Evolutionary conservation across 371 early-diverging fungal species (phyloP), one percentile per base, ranked within the genome.

Genomic region (Mucor piriformis): DNA sequence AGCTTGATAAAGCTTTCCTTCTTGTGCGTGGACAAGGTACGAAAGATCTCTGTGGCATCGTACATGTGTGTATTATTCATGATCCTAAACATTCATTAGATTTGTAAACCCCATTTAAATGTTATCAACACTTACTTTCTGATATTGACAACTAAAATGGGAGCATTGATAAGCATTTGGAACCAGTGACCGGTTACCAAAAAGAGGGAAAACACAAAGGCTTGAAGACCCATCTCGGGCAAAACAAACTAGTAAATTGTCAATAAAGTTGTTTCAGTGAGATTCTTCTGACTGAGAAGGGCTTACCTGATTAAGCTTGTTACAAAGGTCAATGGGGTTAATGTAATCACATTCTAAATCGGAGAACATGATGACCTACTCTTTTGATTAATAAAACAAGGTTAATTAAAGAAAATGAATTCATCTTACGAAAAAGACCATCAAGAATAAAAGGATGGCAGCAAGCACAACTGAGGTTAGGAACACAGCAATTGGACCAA

Each of bases 341-440:
- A 96, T 94, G 77, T 95, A 96, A 69, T 96, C 97, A 81, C 92
- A 91, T 82, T 95, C 93, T 54, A 93, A 83, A 74, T 92, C 93
- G 15, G 93, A 91, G 64, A 92, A 91, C 90, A 90, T 89, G 68
- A 92, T 91, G 61, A 91, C 87, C 93, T 93, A 66, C 21, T 23
- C 0, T 16, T 12, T 15, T 40, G 38, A 5, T 6, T 38, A 15
- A 38, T 15, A 15, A 38, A 15, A 8, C 4, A n/a, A 58, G 40
- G 16, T 50, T 24, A 27, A 50, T 11, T 20, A 20, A 12, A 33
- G 0, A 38, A 40, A 34, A 27, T 18, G 2, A 8, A 35, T 7
- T 10, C 10, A 18, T 43, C 59, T 54, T 64, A 64, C 64, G 35
- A 64, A 58, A 37, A 64, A 64, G 37, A 65, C 48, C 84, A 94